Conservation (phyloP, 2,329 filamentous ascomycete species). For the Xylariales sp. region DNA sequence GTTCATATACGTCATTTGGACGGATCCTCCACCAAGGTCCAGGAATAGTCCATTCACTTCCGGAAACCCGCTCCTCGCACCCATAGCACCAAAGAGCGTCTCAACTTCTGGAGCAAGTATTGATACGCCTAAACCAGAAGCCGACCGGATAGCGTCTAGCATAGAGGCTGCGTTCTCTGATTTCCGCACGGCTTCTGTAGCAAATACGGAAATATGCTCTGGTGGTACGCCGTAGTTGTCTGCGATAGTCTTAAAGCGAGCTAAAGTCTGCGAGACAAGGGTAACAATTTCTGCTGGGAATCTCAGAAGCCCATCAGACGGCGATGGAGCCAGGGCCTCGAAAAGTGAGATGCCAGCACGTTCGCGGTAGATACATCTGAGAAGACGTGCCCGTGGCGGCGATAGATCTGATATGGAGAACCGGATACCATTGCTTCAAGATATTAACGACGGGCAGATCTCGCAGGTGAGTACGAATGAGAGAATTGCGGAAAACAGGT, state of each 20-base stretch:
- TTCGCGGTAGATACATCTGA: conserved; percentile 73
- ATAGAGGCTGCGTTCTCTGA: conserved; percentile 70
- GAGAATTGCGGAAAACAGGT: not conserved
- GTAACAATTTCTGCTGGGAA: conserved; percentile 56
- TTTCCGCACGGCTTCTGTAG: conserved; percentile 83
- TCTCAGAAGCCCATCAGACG: conserved; percentile 23
- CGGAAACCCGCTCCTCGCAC: conserved; percentile 70
- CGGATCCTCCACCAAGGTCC: conserved; percentile 73
- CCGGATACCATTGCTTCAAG: conserved; percentile 77
- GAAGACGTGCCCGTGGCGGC: conserved; percentile 63
- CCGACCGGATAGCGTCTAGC: conserved; percentile 57
- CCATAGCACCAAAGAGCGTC: conserved; percentile 76
- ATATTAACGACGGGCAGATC: conserved; percentile 11
- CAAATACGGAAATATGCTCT: conserved; percentile 67
- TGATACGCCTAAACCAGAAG: conserved; percentile 62
- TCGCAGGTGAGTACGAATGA: not conserved
- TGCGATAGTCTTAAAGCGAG: conserved; percentile 69
- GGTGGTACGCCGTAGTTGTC: conserved; percentile 62
- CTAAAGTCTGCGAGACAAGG: conserved; percentile 61
- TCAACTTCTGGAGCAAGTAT: conserved; percentile 77
- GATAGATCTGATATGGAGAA: conserved; percentile 85
- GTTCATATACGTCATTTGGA: conserved; percentile 62
- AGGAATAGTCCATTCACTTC: conserved; percentile 73
- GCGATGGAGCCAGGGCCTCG: conserved; percentile 63
- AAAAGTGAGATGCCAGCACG: conserved; percentile 81